Percentiles rank a stretch among this genome's conserved stretches.
Evolutionary conservation across 805 yeast genomes (phyloP).

Genomic region (Starmerella riodocensis): DNA sequence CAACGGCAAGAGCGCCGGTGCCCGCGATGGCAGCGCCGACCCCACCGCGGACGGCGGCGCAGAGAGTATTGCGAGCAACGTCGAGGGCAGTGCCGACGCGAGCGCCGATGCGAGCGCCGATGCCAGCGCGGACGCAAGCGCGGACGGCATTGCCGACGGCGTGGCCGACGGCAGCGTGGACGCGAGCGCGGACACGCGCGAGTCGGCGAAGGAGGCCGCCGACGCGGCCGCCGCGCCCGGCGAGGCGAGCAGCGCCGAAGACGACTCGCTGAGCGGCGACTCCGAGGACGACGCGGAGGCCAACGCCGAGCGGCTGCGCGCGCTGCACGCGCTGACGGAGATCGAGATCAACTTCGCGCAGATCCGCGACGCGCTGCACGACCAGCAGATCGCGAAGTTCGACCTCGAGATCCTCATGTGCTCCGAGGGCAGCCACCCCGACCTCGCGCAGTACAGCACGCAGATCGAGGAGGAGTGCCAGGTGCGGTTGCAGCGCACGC

Average conservation of each 20-base stretch:
- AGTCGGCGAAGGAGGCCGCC: conserved; percentile 1
- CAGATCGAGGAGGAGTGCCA: conserved; percentile 64
- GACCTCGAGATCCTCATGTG: conserved; percentile 81
- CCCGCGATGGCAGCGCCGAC: not conserved
- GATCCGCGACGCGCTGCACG: conserved; percentile 70
- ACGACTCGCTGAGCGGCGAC: conserved; percentile 14
- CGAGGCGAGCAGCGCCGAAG: conserved; percentile 8
- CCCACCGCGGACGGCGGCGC: not conserved
- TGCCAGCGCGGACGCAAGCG: not conserved
- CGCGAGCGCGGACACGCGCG: conserved; percentile 1
- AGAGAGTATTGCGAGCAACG: not conserved
- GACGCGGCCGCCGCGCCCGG: not conserved
- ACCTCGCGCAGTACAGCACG: conserved; percentile 55
- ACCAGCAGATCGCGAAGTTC: conserved; percentile 62
- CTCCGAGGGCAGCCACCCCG: conserved; percentile 83
- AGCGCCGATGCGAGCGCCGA: not conserved
- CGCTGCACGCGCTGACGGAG: conserved; percentile 57
- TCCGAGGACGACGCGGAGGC: conserved; percentile 21
- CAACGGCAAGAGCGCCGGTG: not conserved
- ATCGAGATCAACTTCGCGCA: conserved; percentile 81
- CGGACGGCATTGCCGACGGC: not conserved
- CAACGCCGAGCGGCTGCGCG: conserved; percentile 41
- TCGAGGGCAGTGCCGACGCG: not conserved
- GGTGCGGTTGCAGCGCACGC: conserved; percentile 44
- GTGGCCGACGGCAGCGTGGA: conserved; percentile 2